Conservation (phyloP, 805 yeast species). For the Myxozyma geophila region DNA sequence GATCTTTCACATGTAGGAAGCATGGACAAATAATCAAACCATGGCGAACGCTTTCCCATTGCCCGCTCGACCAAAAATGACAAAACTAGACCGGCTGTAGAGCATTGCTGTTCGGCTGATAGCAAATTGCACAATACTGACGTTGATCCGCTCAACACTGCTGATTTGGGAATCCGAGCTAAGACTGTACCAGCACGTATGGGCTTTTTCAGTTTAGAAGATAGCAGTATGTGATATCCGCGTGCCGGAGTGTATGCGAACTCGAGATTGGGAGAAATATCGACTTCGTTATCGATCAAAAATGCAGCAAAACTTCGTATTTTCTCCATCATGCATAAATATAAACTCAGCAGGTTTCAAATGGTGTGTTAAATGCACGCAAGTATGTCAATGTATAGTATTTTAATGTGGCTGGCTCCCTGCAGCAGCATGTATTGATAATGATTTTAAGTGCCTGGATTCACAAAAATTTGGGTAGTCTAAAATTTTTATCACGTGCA, state of each 20-base stretch:
- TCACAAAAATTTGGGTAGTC: too few relatives aligned
- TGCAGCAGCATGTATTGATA: too few relatives aligned
- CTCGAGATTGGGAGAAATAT: slow-evolving; percentile 18
- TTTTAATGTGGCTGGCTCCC: too few relatives aligned
- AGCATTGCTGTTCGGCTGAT: slow-evolving; percentile 53
- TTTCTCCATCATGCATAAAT: slow-evolving; percentile 14
- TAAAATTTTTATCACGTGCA: too few relatives aligned
- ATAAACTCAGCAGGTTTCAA: too few relatives aligned
- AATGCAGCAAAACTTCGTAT: slow-evolving; percentile 16
- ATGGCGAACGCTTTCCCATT: slow-evolving; percentile 70
- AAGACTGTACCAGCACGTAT: slow-evolving; percentile 36
- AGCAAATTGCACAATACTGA: slow-evolving; percentile 66
- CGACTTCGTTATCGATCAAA: slow-evolving; percentile 15
- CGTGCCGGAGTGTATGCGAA: slow-evolving; percentile 16
- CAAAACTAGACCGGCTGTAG: slow-evolving; percentile 68
- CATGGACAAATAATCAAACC: slow-evolving; percentile 68
- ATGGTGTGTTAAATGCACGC: too few relatives aligned
- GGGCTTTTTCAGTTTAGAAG: slow-evolving; percentile 35
- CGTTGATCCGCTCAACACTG: slow-evolving; percentile 45
- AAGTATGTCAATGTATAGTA: too few relatives aligned
- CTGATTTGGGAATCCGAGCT: slow-evolving; percentile 44
- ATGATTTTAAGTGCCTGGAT: too few relatives aligned
- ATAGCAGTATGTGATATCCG: slow-evolving; percentile 25
- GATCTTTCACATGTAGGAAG: slow-evolving; percentile 47
- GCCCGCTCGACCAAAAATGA: slow-evolving; percentile 74